These are phyloP conservation scores for Phylloporus scabripes DNA, from an alignment of 768 basidiomycete species.

Conservation along the genomic window DNA sequence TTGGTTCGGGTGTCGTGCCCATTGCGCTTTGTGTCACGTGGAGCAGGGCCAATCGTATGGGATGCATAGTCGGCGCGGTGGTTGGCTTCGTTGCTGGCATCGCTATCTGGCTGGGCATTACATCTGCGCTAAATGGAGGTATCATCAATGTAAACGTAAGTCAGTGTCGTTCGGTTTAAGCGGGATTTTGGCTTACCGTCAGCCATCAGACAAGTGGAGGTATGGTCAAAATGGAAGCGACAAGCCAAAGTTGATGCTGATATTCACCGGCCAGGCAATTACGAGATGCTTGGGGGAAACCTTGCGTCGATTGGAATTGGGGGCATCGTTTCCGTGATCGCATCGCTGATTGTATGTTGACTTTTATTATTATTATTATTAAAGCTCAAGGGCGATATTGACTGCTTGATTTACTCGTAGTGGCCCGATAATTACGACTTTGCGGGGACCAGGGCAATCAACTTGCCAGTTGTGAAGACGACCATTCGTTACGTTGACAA, in stretches of 20 bases:
- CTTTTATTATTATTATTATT: neutral
- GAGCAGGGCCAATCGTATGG: constrained; percentile 80
- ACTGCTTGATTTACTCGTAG: constrained; percentile 28
- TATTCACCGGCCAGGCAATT: constrained; percentile 32
- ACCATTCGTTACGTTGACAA: constrained; percentile 16
- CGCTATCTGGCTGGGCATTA: constrained; percentile 82
- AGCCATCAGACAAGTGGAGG: constrained; percentile 45
- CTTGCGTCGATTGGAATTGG: constrained; percentile 80
- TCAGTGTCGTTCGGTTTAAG: neutral
- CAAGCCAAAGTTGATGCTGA: neutral
- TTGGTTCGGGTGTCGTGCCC: constrained; percentile 81
- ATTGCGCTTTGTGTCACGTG: constrained; percentile 85
- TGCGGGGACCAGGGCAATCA: constrained; percentile 72
- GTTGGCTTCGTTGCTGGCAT: constrained; percentile 65
- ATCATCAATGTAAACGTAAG: constrained; percentile 65
- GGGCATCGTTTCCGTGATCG: constrained; percentile 62
- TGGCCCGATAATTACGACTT: constrained; percentile 85
- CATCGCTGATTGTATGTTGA: constrained; percentile 56
- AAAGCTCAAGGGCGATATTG: neutral
- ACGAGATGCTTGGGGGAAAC: constrained; percentile 85
- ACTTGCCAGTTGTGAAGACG: constrained; percentile 32
- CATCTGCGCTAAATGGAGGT: constrained; percentile 61
- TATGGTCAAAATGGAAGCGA: constrained; percentile 28
- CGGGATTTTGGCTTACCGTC: neutral
- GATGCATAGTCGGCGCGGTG: constrained; percentile 71